phyloP scores from a whole-genome alignment of 768 basidiomycete genomes.

The Pulveroboletus sp. region DNA sequence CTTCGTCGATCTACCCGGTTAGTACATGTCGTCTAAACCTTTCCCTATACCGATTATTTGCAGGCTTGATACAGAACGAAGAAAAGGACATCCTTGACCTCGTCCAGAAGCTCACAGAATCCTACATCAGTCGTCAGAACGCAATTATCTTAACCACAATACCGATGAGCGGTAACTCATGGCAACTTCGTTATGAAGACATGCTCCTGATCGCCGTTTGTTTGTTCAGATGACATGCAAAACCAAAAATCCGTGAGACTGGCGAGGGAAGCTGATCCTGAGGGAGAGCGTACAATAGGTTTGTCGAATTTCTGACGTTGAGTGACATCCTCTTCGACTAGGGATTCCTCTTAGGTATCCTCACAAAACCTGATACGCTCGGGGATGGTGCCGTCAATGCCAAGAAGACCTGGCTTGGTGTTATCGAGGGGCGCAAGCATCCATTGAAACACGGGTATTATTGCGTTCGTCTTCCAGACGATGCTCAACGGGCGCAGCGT shows the following conservation, averaged over 20 bases:
- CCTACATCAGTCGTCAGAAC: slow-evolving; percentile 45
- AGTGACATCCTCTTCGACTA: not conserved
- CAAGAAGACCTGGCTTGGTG: slow-evolving; percentile 44
- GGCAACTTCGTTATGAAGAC: not conserved
- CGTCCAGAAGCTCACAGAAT: slow-evolving; percentile 45
- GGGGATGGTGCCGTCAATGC: slow-evolving; percentile 38
- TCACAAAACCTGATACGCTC: slow-evolving; percentile 67
- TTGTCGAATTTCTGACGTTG: not conserved
- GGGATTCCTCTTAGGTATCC: slow-evolving; percentile 42
- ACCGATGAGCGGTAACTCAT: slow-evolving; percentile 53
- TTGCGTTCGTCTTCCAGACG: slow-evolving; percentile 62
- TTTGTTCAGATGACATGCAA: slow-evolving; percentile 57
- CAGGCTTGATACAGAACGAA: slow-evolving; percentile 59
- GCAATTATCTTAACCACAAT: slow-evolving; percentile 63
- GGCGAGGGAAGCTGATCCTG: slow-evolving; percentile 50
- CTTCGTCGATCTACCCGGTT: slow-evolving; percentile 55
- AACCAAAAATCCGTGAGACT: slow-evolving; percentile 57
- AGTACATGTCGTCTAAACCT: not conserved
- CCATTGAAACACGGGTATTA: slow-evolving; percentile 56
- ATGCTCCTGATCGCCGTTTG: not conserved
- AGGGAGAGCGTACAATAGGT: slow-evolving; percentile 63
- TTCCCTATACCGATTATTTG: slow-evolving; percentile 4
- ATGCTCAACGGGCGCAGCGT: slow-evolving; percentile 42
- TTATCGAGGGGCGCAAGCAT: slow-evolving; percentile 47
- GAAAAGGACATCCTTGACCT: slow-evolving; percentile 38